These are phyloP conservation scores for Coemansia sp. DNA, from an alignment of 192 early-diverging fungal species.

Conservation along the genomic window DNA sequence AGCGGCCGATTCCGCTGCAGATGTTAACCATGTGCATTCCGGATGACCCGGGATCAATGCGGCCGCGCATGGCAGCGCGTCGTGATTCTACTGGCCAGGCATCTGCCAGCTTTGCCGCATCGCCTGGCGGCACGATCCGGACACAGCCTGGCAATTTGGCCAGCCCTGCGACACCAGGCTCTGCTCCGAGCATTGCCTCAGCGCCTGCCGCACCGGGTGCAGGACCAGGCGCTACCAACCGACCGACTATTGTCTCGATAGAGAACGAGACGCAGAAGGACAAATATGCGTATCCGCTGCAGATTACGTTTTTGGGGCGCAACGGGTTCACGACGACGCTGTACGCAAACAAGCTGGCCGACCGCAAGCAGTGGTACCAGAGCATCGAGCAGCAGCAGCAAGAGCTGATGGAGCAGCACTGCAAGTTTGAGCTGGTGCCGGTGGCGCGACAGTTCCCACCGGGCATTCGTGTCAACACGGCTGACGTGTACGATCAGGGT, in stretches of 20 bases:
- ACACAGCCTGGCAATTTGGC: conserved; percentile 18
- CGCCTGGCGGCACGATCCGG: conserved; percentile 17
- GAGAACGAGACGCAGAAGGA: conserved; percentile 47
- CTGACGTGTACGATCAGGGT: conserved; percentile 61
- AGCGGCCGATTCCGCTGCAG: conserved; percentile 81
- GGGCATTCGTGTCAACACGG: conserved; percentile 48
- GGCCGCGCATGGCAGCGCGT: conserved; percentile 48
- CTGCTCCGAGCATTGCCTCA: not conserved
- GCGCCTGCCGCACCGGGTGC: conserved; percentile 10
- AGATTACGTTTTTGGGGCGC: conserved; percentile 72
- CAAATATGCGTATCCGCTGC: conserved; percentile 71
- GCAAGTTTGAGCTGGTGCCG: conserved; percentile 55
- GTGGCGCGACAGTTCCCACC: conserved; percentile 51
- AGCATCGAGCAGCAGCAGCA: conserved; percentile 62
- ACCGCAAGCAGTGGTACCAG: conserved; percentile 80
- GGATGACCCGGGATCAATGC: conserved; percentile 54
- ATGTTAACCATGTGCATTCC: conserved; percentile 63
- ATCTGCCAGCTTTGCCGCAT: conserved; percentile 7
- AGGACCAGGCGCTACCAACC: not conserved
- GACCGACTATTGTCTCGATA: conserved; percentile 40
- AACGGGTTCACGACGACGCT: conserved; percentile 69
- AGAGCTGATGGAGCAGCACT: conserved; percentile 50
- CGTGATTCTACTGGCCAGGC: conserved; percentile 33
- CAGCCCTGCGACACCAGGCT: not conserved
- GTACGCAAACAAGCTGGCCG: conserved; percentile 71